These are phyloP conservation scores for Trichoderma virens DNA, from an alignment of 495 filamentous ascomycete genomes.

Conservation along the genomic window DNA sequence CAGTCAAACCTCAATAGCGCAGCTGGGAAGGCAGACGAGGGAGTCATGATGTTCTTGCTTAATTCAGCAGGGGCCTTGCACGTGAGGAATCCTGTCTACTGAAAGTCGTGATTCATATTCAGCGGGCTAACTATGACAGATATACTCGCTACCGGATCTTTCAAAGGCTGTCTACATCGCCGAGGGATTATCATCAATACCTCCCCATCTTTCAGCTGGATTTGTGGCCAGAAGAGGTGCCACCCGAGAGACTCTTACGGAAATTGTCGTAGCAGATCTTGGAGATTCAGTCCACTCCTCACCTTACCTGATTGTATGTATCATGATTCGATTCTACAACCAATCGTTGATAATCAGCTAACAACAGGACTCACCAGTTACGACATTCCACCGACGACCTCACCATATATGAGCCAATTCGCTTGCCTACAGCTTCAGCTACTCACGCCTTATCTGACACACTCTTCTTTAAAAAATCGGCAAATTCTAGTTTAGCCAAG, in stretches of 20 bases:
- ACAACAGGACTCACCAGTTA: conserved; percentile 39
- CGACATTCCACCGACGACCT: conserved; percentile 75
- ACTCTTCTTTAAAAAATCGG: conserved; percentile 70
- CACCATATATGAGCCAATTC: conserved; percentile 77
- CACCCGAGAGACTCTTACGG: conserved; percentile 60
- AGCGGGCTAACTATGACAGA: conserved; percentile 24
- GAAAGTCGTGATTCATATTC: neutral
- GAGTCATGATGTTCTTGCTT: conserved; percentile 65
- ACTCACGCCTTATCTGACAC: conserved; percentile 30
- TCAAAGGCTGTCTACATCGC: conserved; percentile 52
- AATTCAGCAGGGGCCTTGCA: conserved; percentile 62
- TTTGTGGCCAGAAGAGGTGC: conserved; percentile 59
- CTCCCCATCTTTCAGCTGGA: conserved; percentile 65
- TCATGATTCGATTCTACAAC: neutral
- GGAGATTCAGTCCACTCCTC: conserved; percentile 61
- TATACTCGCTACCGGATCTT: conserved; percentile 58
- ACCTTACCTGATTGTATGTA: conserved; percentile 69
- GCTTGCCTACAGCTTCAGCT: conserved; percentile 27
- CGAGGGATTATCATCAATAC: conserved; percentile 69
- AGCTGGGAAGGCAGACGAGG: conserved; percentile 36
- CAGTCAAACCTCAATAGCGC: conserved; percentile 26
- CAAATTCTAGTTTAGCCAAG: conserved; percentile 52
- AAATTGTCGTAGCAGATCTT: conserved; percentile 75
- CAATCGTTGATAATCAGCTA: conserved; percentile 1
- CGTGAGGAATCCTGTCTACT: conserved; percentile 40